These are phyloP conservation scores for Aspergillus spinulosporus DNA, from an alignment of 2,329 filamentous ascomycete species.

Conservation along the genomic window DNA sequence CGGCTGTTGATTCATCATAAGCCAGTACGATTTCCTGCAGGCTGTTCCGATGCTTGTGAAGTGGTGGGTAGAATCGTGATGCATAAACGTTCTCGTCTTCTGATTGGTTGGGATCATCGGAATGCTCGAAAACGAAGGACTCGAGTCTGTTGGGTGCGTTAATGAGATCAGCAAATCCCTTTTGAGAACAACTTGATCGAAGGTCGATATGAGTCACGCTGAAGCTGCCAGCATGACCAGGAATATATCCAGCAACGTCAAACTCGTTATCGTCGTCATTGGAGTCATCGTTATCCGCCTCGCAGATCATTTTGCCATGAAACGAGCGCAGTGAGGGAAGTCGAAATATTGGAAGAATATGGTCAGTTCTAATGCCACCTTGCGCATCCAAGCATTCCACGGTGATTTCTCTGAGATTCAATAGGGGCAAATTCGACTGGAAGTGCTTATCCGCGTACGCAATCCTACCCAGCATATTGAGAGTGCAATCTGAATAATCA, in stretches of 20 bases:
- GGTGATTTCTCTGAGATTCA: neutral
- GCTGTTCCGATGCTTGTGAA: neutral
- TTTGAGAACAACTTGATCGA: neutral
- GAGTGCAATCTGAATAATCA: neutral
- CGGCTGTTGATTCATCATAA: neutral
- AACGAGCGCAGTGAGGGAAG: neutral
- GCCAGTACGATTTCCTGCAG: neutral
- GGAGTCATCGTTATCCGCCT: neutral
- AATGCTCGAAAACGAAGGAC: slow-evolving; percentile 3
- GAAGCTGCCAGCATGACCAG: neutral
- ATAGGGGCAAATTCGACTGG: neutral
- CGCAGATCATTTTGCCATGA: neutral
- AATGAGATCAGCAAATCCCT: slow-evolving; percentile 1
- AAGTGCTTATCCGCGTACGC: neutral
- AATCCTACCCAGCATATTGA: neutral
- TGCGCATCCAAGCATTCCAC: neutral
- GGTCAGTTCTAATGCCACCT: neutral
- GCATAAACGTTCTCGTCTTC: neutral
- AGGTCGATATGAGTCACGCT: neutral
- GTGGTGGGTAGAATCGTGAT: neutral
- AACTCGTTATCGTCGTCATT: neutral
- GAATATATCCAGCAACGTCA: neutral
- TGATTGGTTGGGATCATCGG: neutral
- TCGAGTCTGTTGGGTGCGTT: neutral
- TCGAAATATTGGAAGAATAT: neutral